Base-by-base conservation (phyloP, 225 moss, liverwort and hornwort species). In the Thuidium tamariscinum region DNA sequence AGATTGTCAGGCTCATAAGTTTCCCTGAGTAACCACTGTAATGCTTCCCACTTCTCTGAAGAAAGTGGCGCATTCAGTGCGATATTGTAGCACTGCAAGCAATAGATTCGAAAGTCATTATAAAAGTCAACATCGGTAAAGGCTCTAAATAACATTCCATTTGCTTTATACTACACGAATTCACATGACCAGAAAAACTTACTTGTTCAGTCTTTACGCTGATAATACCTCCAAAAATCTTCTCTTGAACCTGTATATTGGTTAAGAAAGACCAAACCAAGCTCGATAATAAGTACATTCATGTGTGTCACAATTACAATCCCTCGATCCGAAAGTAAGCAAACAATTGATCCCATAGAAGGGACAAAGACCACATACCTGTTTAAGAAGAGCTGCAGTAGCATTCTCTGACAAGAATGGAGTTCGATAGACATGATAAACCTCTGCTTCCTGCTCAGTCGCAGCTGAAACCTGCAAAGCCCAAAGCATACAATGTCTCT, bases 161-260 rank as follows among this genome's bases (percentile, higher is more conserved):
- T 82, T 69, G 79, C 68, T 55, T 82, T 52, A 34, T 29, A 64
- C 39, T 63, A 55, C 76, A 88, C 6, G 51, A 52, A 49, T 56
- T 72, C 30, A 27, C 62, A 9, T 46, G 62, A 46, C 56, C 56
- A 77, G 59, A 80, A 69, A 77, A 72, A 19, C 83, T 75, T 86
- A 98, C 98, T 93, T 98, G 95, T 82, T 99, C 98, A 36, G 96
- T 99, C 68, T 95, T 90, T 56, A 99, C 76, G 75, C 92, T 92
- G 26, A 82, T 82, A 52, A 96, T 88, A 78, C 95, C 94, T 4
- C 82, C 65, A 49, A 92, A 97, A 70, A 99, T 82, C 84, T 91
- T 99, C 74, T 93, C 94, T 83, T 92, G 95, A 67, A 96, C 96
- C 98, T 98, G 90, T 70, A 83, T 39, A 76, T 49, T 82, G 36